Evolutionary conservation across 768 basidiomycete species (phyloP), one percentile per base, ranked within the genome.

Genomic region (Auricularia cornea): DNA sequence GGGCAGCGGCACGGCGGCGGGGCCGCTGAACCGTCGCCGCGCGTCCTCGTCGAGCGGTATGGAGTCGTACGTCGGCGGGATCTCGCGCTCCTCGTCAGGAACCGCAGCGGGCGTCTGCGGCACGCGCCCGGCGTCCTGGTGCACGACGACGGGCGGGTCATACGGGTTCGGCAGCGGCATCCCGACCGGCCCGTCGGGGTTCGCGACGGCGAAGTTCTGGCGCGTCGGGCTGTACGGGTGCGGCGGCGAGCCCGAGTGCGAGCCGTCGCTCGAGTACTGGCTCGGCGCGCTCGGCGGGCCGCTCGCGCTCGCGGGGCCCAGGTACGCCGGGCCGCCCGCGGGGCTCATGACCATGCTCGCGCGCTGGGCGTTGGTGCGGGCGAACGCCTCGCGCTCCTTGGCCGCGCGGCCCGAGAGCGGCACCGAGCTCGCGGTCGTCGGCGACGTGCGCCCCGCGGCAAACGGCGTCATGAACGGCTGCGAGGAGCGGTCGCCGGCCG

Each of bases 21-120:
- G 44, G 23, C 44, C 44, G 44, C 44, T 48, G 44, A 48, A 48
- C 44, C 44, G 57, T 33, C 62, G 57, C 31, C 62, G 23, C 31
- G 62, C 33, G 14, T 23, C 62, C 14, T 52, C 33, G 60, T 64
- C 64, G 29, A 51, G n/a, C 35, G 61, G 64, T 32, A 65, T 65
- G 18, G 54, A 59, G 48, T 65, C 62, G 48, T 65, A 65, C 61
- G 64, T 65, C 31, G 64, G 64, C 52, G 64, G 64, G 31, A 65
- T 63, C 57, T 65, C 64, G 62, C 31, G 54, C 30, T 62, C 64
- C 28, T 63, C 57, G 31, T 62, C 61, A 23, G 38, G 29, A 59
- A 59, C 62, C 35, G 35, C 35, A 14, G 35, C 35, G 10, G 35
- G 35, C 35, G 35, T 5, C n/a, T 51, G 31, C 35, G 54, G 62